Evolutionary conservation across 2,329 filamentous ascomycete species (phyloP).

Genomic region (Teratosphaeria nubilosa): DNA sequence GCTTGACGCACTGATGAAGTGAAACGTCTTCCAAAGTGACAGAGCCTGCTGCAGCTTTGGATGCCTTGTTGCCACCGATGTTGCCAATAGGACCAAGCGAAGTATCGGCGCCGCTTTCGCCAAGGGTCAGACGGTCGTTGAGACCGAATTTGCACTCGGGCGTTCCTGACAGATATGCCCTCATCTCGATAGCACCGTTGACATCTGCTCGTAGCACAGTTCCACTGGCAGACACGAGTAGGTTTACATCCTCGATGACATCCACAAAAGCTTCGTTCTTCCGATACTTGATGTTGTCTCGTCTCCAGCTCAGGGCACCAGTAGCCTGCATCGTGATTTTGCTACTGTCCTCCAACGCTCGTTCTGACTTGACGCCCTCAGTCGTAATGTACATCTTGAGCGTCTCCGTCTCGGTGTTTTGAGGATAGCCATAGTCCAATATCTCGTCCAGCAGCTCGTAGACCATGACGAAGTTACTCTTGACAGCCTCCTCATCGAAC

Average conservation of each 20-base stretch:
- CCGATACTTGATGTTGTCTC: constrained; percentile 95
- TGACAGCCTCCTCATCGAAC: constrained; percentile 97
- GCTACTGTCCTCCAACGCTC: constrained; percentile 75
- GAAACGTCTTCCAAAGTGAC: constrained; percentile 97
- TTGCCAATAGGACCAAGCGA: constrained; percentile 60
- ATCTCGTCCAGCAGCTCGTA: constrained; percentile 98
- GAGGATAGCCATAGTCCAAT: constrained; percentile 95
- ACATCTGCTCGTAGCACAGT: constrained; percentile 92
- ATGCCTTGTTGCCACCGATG: constrained; percentile 72
- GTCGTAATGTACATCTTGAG: constrained; percentile 99
- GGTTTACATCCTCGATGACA: constrained; percentile 97
- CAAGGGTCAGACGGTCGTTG: constrained; percentile 89
- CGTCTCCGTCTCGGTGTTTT: constrained; percentile 97
- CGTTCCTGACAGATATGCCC: constrained; percentile 89
- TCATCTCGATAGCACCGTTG: constrained; percentile 96
- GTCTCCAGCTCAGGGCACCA: constrained; percentile 90
- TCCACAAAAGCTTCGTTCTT: constrained; percentile 99
- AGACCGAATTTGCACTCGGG: constrained; percentile 98
- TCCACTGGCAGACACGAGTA: constrained; percentile 96
- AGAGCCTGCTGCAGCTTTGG: constrained; percentile 87
- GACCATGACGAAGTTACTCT: constrained; percentile 98
- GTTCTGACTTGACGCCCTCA: constrained; percentile 90
- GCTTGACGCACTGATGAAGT: constrained; percentile 93
- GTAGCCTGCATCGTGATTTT: constrained; percentile 99
- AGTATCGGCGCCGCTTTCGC: constrained; percentile 47